These are phyloP conservation scores for Acacia pycnantha DNA, from an alignment of 331 rosid genomes.

Conservation along the genomic window DNA sequence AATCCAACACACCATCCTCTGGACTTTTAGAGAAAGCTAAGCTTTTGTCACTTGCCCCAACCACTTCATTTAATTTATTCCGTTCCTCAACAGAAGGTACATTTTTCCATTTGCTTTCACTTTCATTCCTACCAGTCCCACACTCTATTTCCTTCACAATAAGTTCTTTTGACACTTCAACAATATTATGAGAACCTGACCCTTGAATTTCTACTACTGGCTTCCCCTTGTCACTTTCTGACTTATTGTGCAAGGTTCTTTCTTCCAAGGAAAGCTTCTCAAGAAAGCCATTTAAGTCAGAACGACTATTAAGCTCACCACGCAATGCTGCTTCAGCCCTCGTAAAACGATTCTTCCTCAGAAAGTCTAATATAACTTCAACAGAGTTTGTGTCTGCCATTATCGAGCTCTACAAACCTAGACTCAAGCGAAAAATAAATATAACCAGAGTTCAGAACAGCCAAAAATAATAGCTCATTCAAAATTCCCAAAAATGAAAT, in stretches of 20 bases:
- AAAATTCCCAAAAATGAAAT: not conserved
- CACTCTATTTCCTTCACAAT: conserved; percentile 80
- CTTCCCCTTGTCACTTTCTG: conserved; percentile 51
- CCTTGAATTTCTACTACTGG: conserved; percentile 42
- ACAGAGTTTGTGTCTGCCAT: conserved; percentile 67
- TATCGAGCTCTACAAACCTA: conserved; percentile 41
- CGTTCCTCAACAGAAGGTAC: conserved; percentile 46
- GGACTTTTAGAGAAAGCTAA: conserved; percentile 52
- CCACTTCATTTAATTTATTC: conserved; percentile 46
- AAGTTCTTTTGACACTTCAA: conserved; percentile 58
- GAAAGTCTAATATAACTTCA: conserved; percentile 64
- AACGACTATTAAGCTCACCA: conserved; percentile 54
- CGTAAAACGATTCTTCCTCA: conserved; percentile 53
- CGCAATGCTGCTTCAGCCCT: conserved; percentile 84
- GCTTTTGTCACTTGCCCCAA: conserved; percentile 51
- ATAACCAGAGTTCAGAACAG: conserved; percentile 27
- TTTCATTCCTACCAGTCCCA: conserved; percentile 55
- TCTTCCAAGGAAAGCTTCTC: conserved; percentile 58
- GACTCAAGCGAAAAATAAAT: conserved; percentile 18
- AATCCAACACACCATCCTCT: conserved; percentile 59
- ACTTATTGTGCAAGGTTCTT: conserved; percentile 26
- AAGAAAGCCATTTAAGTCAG: conserved; percentile 58
- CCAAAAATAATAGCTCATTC: conserved; percentile 34
- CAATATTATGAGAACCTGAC: conserved; percentile 30
- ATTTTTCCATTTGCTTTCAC: conserved; percentile 59